Percentiles rank a stretch among this genome's conserved stretches.
Evolutionary conservation across 441 rosid species (phyloP).

Genomic region (Brassica hybrid): DNA sequence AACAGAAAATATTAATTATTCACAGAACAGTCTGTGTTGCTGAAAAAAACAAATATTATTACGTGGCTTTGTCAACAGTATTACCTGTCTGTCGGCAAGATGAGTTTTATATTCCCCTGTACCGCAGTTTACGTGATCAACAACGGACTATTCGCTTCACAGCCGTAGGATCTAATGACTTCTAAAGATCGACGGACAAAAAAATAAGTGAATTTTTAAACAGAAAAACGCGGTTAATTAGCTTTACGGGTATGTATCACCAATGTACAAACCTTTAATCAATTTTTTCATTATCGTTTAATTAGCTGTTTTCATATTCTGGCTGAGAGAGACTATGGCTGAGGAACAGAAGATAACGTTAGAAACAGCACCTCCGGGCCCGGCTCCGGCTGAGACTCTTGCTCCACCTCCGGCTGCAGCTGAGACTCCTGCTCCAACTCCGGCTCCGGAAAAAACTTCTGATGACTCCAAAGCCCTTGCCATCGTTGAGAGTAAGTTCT

Average conservation of each 20-base stretch:
- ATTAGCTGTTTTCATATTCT: conserved; percentile 12
- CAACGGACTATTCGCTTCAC: background rate
- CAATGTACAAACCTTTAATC: conserved; percentile 18
- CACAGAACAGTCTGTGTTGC: conserved; percentile 6
- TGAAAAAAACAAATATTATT: background rate
- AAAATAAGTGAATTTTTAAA: background rate
- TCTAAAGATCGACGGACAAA: conserved; percentile 15
- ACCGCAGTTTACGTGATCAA: background rate
- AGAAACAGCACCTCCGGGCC: conserved; percentile 37
- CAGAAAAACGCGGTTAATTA: conserved; percentile 16
- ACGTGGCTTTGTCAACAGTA: conserved; percentile 33
- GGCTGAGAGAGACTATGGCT: conserved; percentile 30
- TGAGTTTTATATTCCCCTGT: background rate
- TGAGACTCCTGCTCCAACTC: conserved; percentile 6
- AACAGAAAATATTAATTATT: background rate
- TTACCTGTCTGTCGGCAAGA: conserved; percentile 39
- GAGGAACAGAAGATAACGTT: conserved; percentile 38
- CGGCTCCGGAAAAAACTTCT: conserved; percentile 34
- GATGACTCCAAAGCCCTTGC: conserved; percentile 69
- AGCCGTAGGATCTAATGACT: conserved; percentile 25
- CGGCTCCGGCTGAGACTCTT: conserved; percentile 10
- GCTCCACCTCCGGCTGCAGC: conserved; percentile 17
- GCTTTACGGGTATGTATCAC: background rate
- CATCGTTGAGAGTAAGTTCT: conserved; percentile 55
- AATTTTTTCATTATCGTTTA: background rate